Percentiles rank a stretch among this genome's conserved stretches.
Conservation (phyloP, 805 yeast species). For the Saturnispora quitensis region DNA sequence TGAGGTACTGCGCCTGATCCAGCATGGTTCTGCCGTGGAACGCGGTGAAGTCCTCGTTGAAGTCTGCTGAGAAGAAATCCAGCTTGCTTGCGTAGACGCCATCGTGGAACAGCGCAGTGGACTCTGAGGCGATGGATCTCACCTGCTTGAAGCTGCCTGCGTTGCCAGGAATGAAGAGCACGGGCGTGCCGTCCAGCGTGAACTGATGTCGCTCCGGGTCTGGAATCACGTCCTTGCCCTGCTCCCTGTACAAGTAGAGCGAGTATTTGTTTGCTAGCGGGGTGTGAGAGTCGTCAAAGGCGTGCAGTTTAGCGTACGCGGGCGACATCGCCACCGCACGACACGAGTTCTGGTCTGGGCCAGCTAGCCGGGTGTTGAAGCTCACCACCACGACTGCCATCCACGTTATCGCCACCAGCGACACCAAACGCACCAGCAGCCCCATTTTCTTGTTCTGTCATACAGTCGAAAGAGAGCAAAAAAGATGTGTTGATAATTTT, state of each 20-base stretch:
- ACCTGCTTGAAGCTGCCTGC: constrained; percentile 92
- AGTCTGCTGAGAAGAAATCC: constrained; percentile 88
- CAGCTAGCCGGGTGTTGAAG: constrained; percentile 26
- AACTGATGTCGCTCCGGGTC: constrained; percentile 21
- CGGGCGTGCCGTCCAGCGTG: constrained; percentile 65
- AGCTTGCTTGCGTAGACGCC: constrained; percentile 34
- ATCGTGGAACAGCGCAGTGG: constrained; percentile 44
- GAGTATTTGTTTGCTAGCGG: constrained; percentile 73
- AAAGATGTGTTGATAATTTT: neutral
- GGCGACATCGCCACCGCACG: constrained; percentile 73
- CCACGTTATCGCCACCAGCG: constrained; percentile 5
- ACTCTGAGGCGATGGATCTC: constrained; percentile 82
- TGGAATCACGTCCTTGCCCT: constrained; percentile 55
- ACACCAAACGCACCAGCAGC: constrained; percentile 3
- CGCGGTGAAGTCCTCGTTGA: constrained; percentile 93
- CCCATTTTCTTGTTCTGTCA: constrained; percentile 1
- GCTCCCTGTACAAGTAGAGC: constrained; percentile 81
- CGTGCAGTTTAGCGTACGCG: constrained; percentile 64
- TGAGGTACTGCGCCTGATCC: constrained; percentile 88
- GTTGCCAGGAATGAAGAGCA: constrained; percentile 91
- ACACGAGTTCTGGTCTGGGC: constrained; percentile 47
- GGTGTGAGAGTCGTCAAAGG: constrained; percentile 64
- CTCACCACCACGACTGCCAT: constrained; percentile 12
- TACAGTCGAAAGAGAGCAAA: neutral
- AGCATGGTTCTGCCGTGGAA: constrained; percentile 89